Conservation (phyloP, 1,284 basidiomycete species). For the Polyporus tsugae region DNA sequence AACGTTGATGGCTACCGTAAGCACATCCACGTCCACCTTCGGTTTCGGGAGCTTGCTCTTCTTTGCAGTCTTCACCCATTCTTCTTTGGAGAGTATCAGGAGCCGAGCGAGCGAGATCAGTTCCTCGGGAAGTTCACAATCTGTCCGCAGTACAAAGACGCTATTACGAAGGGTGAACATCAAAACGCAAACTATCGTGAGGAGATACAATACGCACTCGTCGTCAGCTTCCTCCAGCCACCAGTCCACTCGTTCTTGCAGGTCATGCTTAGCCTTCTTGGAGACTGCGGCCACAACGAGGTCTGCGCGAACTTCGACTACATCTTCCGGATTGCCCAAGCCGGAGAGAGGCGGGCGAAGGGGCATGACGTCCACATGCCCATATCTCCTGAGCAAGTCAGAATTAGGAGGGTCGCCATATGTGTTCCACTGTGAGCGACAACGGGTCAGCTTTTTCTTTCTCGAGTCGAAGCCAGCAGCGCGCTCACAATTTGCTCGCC, state of each 20-base stretch:
- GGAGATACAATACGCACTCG: slow-evolving; percentile 69
- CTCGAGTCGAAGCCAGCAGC: slow-evolving; percentile 12
- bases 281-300: slow-evolving; percentile 66
- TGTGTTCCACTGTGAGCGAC: slow-evolving; percentile 84
- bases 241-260: slow-evolving; percentile 81
- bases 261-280: slow-evolving; percentile 38
- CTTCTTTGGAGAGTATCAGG: slow-evolving; percentile 63
- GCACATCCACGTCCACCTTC: slow-evolving; percentile 59
- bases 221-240: slow-evolving; percentile 92
- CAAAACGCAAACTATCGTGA: slow-evolving; percentile 3
- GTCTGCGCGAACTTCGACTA: slow-evolving; percentile 87
- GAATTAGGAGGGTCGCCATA: slow-evolving; percentile 95
- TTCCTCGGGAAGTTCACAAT: slow-evolving; percentile 65
- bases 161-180: slow-evolving; percentile 44
- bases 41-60: slow-evolving; percentile 87
- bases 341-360: slow-evolving; percentile 49
- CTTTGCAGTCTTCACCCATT: slow-evolving; percentile 69
- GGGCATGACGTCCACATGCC: slow-evolving; percentile 86
- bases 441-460: neutral
- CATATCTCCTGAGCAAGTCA: slow-evolving; percentile 94
- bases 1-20: slow-evolving; percentile 56
- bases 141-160: slow-evolving; percentile 67
- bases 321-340: slow-evolving; percentile 84
- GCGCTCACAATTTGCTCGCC: slow-evolving; percentile 89
- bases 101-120: slow-evolving; percentile 80